Evolutionary conservation across 2,329 filamentous ascomycete species (phyloP).

Genomic region (Cordyceps tenuipes): DNA sequence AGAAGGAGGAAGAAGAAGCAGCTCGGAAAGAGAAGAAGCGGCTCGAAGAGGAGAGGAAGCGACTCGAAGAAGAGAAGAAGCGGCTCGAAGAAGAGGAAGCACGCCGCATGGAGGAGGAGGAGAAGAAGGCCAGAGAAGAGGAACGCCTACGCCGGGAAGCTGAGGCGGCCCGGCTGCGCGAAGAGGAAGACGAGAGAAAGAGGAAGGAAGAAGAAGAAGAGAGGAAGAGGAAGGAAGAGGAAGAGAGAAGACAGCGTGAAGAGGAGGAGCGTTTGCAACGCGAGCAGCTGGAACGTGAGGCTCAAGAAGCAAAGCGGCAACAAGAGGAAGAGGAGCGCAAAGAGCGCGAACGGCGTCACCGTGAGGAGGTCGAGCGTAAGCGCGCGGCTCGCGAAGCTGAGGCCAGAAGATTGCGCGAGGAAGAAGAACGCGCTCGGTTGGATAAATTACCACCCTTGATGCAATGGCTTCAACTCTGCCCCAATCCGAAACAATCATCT

Average conservation of each 20-base stretch:
- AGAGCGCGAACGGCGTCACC: conserved; percentile 39
- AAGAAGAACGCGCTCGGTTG: conserved; percentile 46
- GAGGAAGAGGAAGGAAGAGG: conserved; percentile 17
- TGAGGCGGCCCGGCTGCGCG: neutral
- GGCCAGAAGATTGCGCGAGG: conserved; percentile 40
- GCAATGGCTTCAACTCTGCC: conserved; percentile 48
- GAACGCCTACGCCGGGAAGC: neutral
- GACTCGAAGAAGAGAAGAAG: conserved; percentile 22
- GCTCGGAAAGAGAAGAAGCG: conserved; percentile 24
- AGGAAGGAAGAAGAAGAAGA: conserved; percentile 6
- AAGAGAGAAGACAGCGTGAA: conserved; percentile 22
- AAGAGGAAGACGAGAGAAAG: neutral
- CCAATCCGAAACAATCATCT: conserved; percentile 41
- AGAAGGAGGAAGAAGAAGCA: conserved; percentile 23
- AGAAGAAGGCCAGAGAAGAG: neutral
- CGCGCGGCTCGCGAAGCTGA: conserved; percentile 44
- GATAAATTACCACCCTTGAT: conserved; percentile 52
- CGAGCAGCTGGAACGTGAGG: conserved; percentile 39
- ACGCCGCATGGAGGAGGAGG: neutral
- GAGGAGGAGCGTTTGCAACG: conserved; percentile 26
- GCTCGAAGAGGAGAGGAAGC: conserved; percentile 22
- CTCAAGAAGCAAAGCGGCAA: conserved; percentile 40
- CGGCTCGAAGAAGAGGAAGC: conserved; percentile 7
- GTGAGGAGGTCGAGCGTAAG: conserved; percentile 40
- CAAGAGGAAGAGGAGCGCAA: conserved; percentile 45